Conservation (phyloP, 2,329 filamentous ascomycete genomes). For the Teratosphaeriaceae sp. region DNA sequence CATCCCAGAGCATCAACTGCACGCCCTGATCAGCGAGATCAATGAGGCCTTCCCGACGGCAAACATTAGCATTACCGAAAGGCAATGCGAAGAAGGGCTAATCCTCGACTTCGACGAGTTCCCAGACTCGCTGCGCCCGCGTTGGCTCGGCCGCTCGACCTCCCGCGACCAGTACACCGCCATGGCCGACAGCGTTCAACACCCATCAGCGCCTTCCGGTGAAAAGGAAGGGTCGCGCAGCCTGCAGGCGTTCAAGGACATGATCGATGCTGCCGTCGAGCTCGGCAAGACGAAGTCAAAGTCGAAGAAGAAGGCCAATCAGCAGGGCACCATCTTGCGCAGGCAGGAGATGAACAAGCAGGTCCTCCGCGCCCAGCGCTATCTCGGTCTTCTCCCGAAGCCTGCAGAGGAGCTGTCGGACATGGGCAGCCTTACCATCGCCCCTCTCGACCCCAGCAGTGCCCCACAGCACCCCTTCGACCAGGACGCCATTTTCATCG, state of each 20-base stretch:
- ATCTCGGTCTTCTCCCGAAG: slow-evolving; percentile 51
- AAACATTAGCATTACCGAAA: slow-evolving; percentile 52
- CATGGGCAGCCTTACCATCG: slow-evolving; percentile 16
- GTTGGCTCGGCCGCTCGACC: slow-evolving; percentile 56
- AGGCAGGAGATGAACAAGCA: slow-evolving; percentile 49
- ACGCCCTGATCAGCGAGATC: slow-evolving; percentile 57
- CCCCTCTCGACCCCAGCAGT: slow-evolving; percentile 39
- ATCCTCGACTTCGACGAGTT: slow-evolving; percentile 59
- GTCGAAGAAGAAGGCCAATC: slow-evolving; percentile 31
- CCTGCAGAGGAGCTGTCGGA: slow-evolving; percentile 11
- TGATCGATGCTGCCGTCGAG: slow-evolving; percentile 48
- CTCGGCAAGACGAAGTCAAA: slow-evolving; percentile 46
- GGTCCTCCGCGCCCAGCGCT: slow-evolving; percentile 59
- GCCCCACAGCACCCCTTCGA: slow-evolving; percentile 45
- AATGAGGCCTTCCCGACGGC: slow-evolving; percentile 50
- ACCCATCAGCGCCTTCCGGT: slow-evolving; percentile 14
- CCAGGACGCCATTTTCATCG: slow-evolving; percentile 61
- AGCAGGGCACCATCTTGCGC: slow-evolving; percentile 41
- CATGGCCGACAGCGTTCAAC: slow-evolving; percentile 20
- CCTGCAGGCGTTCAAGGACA: slow-evolving; percentile 46
- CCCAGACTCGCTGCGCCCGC: slow-evolving; percentile 56
- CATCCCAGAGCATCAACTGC: slow-evolving; percentile 60
- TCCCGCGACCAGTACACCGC: slow-evolving; percentile 39
- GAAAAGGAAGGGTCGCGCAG: slow-evolving; percentile 27
- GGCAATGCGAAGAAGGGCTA: slow-evolving; percentile 49